phyloP scores from a whole-genome alignment of 148 eudicot genomes.

The Silene uniflora region DNA sequence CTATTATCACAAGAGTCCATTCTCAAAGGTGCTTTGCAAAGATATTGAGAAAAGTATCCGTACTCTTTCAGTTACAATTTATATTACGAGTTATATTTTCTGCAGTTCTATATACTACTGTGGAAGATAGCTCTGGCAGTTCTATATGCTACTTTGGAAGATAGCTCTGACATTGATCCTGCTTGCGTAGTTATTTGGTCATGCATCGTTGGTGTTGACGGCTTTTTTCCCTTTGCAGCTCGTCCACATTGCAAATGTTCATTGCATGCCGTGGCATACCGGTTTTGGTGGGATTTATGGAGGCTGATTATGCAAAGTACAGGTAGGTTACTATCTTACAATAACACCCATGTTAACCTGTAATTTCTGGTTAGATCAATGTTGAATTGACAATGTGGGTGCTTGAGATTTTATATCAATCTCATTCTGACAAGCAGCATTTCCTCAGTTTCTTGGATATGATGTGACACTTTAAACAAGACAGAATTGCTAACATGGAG shows the following conservation, averaged over 20 bases:
- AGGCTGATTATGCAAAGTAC: slow-evolving; percentile 94
- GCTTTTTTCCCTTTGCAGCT: slow-evolving; percentile 47
- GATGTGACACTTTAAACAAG: background rate
- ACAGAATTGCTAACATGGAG: background rate
- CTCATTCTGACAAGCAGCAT: background rate
- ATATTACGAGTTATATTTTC: background rate
- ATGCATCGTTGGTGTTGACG: background rate
- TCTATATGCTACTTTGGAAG: slow-evolving; percentile 1
- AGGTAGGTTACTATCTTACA: slow-evolving; percentile 40
- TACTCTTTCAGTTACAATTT: background rate
- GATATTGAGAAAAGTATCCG: too few species aligned
- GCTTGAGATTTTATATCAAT: background rate
- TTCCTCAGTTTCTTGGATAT: slow-evolving; percentile 2
- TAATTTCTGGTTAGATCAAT: background rate
- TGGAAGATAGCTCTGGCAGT: background rate
- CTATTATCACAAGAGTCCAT: too few species aligned
- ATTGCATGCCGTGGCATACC: slow-evolving; percentile 99
- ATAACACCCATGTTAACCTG: background rate
- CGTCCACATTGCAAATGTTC: slow-evolving; percentile 92
- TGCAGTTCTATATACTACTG: background rate
- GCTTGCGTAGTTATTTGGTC: background rate
- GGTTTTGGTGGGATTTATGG: slow-evolving; percentile 84
- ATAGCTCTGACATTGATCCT: background rate
- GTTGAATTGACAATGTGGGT: background rate
- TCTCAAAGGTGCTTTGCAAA: too few species aligned